Evolutionary conservation across 805 yeast genomes (phyloP).

Genomic region (Lachancea lanzarotensis): DNA sequence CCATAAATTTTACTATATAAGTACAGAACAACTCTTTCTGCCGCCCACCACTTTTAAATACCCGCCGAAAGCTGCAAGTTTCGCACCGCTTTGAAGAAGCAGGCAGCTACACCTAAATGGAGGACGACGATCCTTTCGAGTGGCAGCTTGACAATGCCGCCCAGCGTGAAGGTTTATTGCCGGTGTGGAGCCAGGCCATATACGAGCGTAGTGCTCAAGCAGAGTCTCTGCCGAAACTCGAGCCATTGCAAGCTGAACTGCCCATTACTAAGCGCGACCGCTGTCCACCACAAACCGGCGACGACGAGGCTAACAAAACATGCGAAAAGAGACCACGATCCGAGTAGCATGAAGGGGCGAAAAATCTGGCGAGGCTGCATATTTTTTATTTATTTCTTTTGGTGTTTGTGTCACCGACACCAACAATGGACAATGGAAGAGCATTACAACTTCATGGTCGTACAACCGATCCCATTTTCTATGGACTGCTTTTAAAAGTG

Average conservation of each 20-base stretch:
- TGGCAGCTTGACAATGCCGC: constrained; percentile 7
- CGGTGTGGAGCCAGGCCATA: constrained; percentile 1
- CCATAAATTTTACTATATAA: not conserved
- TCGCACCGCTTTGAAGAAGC: not conserved
- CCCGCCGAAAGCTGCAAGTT: not conserved
- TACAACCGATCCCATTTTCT: too few species aligned
- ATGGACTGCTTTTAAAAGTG: too few species aligned
- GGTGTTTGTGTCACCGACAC: too few species aligned
- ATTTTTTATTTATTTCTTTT: too few species aligned
- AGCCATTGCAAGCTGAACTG: not conserved
- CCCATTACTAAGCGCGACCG: not conserved
- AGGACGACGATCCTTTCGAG: constrained; percentile 9
- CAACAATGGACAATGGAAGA: too few species aligned
- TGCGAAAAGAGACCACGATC: not conserved
- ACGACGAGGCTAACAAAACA: not conserved
- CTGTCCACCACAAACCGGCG: not conserved
- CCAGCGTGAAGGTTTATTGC: not conserved
- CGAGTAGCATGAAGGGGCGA: not conserved
- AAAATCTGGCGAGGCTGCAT: too few species aligned
- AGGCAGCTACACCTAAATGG: not conserved
- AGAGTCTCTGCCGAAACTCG: constrained; percentile 7
- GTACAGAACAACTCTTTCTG: not conserved
- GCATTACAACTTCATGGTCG: too few species aligned
- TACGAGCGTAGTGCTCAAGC: constrained; percentile 7
- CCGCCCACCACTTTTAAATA: not conserved